phyloP scores from a whole-genome alignment of 352 stramenopile species.

The Globisporangium polare region DNA sequence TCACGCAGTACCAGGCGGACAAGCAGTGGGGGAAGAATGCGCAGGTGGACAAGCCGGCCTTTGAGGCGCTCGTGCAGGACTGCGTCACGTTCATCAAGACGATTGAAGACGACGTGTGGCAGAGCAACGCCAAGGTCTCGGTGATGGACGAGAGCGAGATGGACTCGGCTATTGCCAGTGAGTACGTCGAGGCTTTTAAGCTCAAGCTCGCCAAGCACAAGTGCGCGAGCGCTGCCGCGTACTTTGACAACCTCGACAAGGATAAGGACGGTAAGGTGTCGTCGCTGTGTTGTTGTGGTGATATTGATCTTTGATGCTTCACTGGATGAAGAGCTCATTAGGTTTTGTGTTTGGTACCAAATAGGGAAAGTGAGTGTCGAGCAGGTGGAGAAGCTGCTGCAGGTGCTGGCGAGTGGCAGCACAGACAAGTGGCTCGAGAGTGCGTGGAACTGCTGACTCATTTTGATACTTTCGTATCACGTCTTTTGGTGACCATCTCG shows the following conservation, averaged over 20 bases:
- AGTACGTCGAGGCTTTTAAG: conserved; percentile 53
- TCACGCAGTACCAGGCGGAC: conserved; percentile 13
- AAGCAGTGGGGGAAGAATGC: conserved; percentile 13
- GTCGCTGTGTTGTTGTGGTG: neutral
- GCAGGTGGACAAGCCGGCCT: conserved; percentile 39
- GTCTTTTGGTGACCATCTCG: neutral
- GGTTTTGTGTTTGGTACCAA: neutral
- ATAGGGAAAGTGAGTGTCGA: conserved; percentile 38
- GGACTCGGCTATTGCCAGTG: conserved; percentile 12
- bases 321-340: neutral
- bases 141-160: conserved; percentile 33
- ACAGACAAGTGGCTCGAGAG: conserved; percentile 41
- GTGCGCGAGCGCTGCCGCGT: conserved; percentile 27
- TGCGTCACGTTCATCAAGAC: conserved; percentile 36
- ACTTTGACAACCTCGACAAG: conserved; percentile 58
- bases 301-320: neutral
- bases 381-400: conserved; percentile 41
- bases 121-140: conserved; percentile 30
- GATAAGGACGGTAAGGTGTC: conserved; percentile 51
- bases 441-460: conserved; percentile 9
- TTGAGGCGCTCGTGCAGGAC: conserved; percentile 47
- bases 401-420: conserved; percentile 32
- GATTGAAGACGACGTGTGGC: conserved; percentile 37
- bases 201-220: conserved; percentile 66
- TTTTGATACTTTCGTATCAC: neutral